Evolutionary conservation across 225 moss, liverwort and hornwort species (phyloP), one percentile per base, ranked within the genome.

Genomic region (Sphagnum contortum): DNA sequence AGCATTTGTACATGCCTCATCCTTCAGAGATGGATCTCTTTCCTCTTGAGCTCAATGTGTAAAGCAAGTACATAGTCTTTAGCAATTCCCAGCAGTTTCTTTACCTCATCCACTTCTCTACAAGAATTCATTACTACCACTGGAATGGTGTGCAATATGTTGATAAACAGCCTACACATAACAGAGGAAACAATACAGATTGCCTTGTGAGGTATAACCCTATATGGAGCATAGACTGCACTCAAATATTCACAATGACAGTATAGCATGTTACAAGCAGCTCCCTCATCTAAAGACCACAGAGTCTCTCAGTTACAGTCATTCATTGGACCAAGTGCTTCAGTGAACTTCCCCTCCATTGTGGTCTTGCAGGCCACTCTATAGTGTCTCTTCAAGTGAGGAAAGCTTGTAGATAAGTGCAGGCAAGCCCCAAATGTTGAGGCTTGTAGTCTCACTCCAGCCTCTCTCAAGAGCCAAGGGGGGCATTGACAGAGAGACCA

Each of bases 41-140:
- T 95, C 66, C 88, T 86, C 74, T 79, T 95, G 14, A 88, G 76
- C 65, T 95, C 91, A 68, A 95, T 92, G 68, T 75, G 81, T 66
- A 95, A 63, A 2, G 92, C 95, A 49, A 95, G 69, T 2, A 86
- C 84, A 48, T 95, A 95, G 75, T 92, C 92, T 66, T 90, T 95
- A 0, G 91, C 82, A 55, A 90, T 89, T 44, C 91, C 91, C n/a
- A 95, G 86, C 52, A 95, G 81, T 78, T 95, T 91, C 71, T 95
- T 92, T 62, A 92, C 92, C 72, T 95, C 95, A 65, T 92, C 95
- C 56, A 95, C 95, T 77, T 95, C 91, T 73, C 70, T 88, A 67
- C 92, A 80, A 56, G 88, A 88, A 44, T 95, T 91, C 63, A 92
- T 92, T 49, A 95, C 88, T 54, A 92, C 89, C 56, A 95, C 72